phyloP scores from a whole-genome alignment of 2,329 filamentous ascomycete species.

The Sclerotinia sclerotiorum region DNA sequence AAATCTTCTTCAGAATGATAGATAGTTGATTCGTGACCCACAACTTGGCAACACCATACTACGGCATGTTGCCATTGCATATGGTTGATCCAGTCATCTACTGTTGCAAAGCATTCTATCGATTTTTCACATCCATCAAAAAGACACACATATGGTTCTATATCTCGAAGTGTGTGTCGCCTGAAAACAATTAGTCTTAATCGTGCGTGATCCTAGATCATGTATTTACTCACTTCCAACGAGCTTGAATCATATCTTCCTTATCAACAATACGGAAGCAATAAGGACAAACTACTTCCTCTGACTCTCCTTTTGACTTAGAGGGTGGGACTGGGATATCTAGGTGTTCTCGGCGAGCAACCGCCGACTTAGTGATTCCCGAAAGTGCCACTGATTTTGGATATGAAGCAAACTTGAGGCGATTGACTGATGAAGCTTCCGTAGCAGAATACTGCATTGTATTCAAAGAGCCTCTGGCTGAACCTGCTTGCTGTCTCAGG shows the following conservation, averaged over 20 bases:
- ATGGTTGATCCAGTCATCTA: conserved; percentile 11
- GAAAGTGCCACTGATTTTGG: conserved; percentile 13
- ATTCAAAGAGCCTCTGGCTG: background rate
- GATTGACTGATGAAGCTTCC: conserved; percentile 15
- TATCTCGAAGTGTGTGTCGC: conserved; percentile 10
- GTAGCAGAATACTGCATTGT: conserved; percentile 17
- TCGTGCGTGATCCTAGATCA: background rate
- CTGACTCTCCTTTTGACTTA: background rate
- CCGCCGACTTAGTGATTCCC: conserved; percentile 2
- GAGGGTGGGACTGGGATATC: background rate
- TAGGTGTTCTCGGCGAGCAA: conserved; percentile 12
- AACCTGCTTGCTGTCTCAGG: background rate
- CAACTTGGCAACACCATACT: conserved; percentile 10
- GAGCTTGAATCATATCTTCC: background rate
- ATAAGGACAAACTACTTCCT: conserved; percentile 5
- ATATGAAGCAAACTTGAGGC: conserved; percentile 14
- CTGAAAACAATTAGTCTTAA: background rate
- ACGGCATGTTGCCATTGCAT: conserved; percentile 19
- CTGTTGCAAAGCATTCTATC: background rate
- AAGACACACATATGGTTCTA: conserved; percentile 18
- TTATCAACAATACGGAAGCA: conserved; percentile 10
- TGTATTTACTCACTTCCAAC: background rate
- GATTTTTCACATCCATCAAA: conserved; percentile 9
- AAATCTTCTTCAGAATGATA: conserved; percentile 10
- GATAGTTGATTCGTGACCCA: conserved; percentile 9